Evolutionary conservation across 176 grass and related monocot species (phyloP), one percentile per base, ranked within the genome.

Genomic region (Otatea glauca): DNA sequence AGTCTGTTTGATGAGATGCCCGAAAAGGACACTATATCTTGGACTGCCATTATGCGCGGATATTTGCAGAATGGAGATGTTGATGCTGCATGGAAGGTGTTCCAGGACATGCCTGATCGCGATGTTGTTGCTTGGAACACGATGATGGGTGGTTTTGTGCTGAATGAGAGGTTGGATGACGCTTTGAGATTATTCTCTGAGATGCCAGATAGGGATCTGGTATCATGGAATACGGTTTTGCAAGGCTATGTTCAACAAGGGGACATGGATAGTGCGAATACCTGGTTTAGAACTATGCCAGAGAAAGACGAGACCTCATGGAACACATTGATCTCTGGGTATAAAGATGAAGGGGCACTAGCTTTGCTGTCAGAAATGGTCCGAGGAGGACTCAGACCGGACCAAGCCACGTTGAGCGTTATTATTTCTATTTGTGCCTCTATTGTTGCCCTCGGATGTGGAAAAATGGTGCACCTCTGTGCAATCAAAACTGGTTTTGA

Each of bases 221-320:
- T 94, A 54, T 90, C 92, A 10, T 94, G 90, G 92, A 94, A 94
- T 73, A 90, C 85, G 53, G 88, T 94, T 38, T 94, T 94, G 68
- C 87, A 94, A 60, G 90, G 92, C 27, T 94, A 92, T 21, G 75
- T 92, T 82, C 89, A 86, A 73, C 74, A 67, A 54, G 79, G 79
- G 24, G 90, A 92, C 64, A 94, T 94, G 78, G 87, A 74, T 84
- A 65, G 48, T 74, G 92, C 92, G 21, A 66, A 80, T 83, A 34
- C n/a, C 53, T 94, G 87, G 87, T 94, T 94, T 86, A 65, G 83
- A 67, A 85, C 39, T 58, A 92, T 92, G 88, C 90, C 87, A 14
- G 32, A 83, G 76, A 92, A 81, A 80, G 45, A 89, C 9, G 90
- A 90, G 65, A 83, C 87, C 20, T 94, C 92, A 72, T 94, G 92